Percentiles rank a stretch among this genome's conserved stretches.
phyloP scores from a whole-genome alignment of 1,284 basidiomycete genomes.

The Puccinia horiana region DNA sequence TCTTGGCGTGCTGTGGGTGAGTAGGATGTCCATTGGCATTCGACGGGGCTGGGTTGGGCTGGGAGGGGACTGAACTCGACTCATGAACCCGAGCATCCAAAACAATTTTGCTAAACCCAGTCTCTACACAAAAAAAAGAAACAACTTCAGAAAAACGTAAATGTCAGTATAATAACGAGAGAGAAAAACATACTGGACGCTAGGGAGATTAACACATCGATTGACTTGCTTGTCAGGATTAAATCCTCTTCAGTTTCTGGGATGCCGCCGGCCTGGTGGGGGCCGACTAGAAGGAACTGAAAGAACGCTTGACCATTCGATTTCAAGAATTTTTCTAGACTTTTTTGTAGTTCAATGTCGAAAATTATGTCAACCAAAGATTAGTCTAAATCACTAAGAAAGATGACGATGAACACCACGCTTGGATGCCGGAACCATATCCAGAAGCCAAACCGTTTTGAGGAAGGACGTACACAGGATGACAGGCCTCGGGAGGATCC shows the following conservation, averaged over 20 bases:
- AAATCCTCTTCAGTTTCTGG: not conserved
- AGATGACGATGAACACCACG: too few species aligned
- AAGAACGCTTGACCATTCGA: not conserved
- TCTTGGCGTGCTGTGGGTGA: not conserved
- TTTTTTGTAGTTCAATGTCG: not conserved
- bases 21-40: not conserved
- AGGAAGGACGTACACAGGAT: slow-evolving; percentile 4
- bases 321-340: not conserved
- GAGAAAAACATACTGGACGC: slow-evolving; percentile 5
- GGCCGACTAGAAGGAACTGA: not conserved
- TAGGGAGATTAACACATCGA: slow-evolving; percentile 11
- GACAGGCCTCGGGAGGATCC: slow-evolving; percentile 38
- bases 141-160: not conserved
- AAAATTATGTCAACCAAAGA: not conserved
- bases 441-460: too few species aligned
- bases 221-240: not conserved
- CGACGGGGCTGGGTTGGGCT: not conserved
- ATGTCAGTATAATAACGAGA: not conserved
- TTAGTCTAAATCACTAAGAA: not conserved
- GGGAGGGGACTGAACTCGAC: not conserved
- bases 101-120: slow-evolving; percentile 20
- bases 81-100: not conserved
- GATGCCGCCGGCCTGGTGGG: not conserved
- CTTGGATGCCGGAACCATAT: not conserved
- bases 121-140: not conserved